Percentiles rank a stretch among this genome's conserved stretches.
phyloP scores from a whole-genome alignment of 2,329 filamentous ascomycete genomes.

The Dothideomycetidae sp. region DNA sequence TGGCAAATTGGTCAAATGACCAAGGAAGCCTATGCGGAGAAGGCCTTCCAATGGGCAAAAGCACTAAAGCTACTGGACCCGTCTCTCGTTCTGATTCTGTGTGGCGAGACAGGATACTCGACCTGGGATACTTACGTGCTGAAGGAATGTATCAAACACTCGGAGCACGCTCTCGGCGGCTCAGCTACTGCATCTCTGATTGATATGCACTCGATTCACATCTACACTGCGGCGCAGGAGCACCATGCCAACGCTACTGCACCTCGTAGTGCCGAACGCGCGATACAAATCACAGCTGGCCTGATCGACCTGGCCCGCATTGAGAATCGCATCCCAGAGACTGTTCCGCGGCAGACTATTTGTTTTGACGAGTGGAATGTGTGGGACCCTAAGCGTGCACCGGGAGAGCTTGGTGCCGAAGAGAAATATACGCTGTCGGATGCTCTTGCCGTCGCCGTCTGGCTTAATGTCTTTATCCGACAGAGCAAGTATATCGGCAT shows the following conservation, averaged over 20 bases:
- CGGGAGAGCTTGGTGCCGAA: constrained; percentile 57
- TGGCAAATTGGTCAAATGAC: constrained; percentile 57
- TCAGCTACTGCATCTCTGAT: constrained; percentile 39
- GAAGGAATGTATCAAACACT: constrained; percentile 48
- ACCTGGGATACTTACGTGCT: constrained; percentile 63
- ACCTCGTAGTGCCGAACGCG: constrained; percentile 55
- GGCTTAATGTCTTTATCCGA: constrained; percentile 63
- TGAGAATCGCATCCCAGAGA: constrained; percentile 47
- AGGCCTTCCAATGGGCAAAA: constrained; percentile 58
- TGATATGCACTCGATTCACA: constrained; percentile 70
- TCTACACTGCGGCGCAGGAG: constrained; percentile 51
- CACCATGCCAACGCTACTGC: constrained; percentile 43
- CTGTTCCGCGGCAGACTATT: constrained; percentile 51
- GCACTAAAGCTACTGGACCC: constrained; percentile 59
- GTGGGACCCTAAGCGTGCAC: constrained; percentile 59
- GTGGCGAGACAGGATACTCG: constrained; percentile 54
- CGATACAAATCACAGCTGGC: constrained; percentile 53
- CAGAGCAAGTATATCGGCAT: constrained; percentile 59
- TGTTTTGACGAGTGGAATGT: constrained; percentile 83
- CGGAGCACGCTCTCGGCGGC: constrained; percentile 36
- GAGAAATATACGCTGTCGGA: constrained; percentile 63
- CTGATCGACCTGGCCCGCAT: constrained; percentile 62
- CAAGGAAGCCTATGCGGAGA: constrained; percentile 54
- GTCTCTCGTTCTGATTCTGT: constrained; percentile 54
- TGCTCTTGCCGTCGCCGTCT: constrained; percentile 58